Evolutionary conservation across 2,329 filamentous ascomycete species (phyloP), one percentile per base, ranked within the genome.

Genomic region (Neofusicoccum kwambonambiense): DNA sequence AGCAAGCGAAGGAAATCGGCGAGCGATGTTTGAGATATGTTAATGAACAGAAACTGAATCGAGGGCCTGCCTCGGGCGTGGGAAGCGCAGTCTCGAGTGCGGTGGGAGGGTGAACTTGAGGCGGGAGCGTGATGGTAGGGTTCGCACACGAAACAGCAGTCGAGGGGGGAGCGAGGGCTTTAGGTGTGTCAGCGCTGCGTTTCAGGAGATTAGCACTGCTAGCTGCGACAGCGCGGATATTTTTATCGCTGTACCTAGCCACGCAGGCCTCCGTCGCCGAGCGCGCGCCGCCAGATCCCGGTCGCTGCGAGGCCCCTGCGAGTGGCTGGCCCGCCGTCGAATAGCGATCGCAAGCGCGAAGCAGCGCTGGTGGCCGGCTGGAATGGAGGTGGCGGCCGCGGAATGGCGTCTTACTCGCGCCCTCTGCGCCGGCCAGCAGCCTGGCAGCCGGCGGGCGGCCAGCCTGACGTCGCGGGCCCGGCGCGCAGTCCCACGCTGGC

Each of bases 161-260:
- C 41, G 63, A 65, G 63, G 56, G 63, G 50, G 63, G 54, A 51
- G 63, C 54, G 56, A 57, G 51, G 63, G 63, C 63, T 65, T 65
- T 65, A 65, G 63, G 54, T 57, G 56, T 65, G 62, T 64, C 42
- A 57, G 62, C 62, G 62, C 62, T 22, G 62, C 52, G 62, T 64
- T 64, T 64, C 62, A 64, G 62, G 62, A 64, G 62, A 64, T 64
- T 64, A 64, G 62, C 62, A 60, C 56, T 12, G 56, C 56, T 60
- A 37, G 41, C 56, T 60, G 56, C 42, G 56, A 60, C 56, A 60
- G 56, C 41, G 39, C 56, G 56, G 56, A 47, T 60, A 60, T 60
- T 60, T 60, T 60, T 60, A 60, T 60, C 56, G 56, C 31, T 60
- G 56, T 60, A 60, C 56, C 56, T 60, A 60, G 56, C 56, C 56